Base-by-base conservation (phyloP, 805 yeast genomes). In the Wilhelminamyces savonicus region DNA sequence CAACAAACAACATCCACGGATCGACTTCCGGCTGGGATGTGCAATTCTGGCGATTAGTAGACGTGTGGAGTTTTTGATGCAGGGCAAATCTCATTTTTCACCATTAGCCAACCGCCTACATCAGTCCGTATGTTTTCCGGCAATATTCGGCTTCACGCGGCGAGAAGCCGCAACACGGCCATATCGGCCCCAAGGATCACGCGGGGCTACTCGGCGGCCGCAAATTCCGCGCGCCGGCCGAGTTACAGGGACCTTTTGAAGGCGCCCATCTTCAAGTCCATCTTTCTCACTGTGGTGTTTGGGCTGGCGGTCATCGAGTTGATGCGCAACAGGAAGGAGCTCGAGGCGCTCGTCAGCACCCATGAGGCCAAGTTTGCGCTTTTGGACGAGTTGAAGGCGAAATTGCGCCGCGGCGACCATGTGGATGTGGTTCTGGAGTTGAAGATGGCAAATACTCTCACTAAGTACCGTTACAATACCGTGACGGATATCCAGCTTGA, bases 281-380 rank as follows among this genome's bases (percentile, higher is more conserved):
- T 62, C 7, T 34, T 62, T 13, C 50, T 62, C 24, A 54, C 66
- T 4, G 32, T 64, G 12, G 39, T 62, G 9, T 59, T 65, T 39
- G 68, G 69, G 5, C 59, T 76, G 3, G 64, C 65, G 4, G 72
- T 67, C 4, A 57, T 72, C 21, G 74, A 72, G 34, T 56, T 66
- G 24, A 66, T 69, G 58, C 54, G 65, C 27, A 65, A 56, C 32
- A 54, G 69, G 25, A 68, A 65, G 34, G 58, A 59, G 21, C 41
- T 54, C n/a, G 76, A 70, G 20, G 56, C 55, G 16, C 41, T 71
- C 24, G 52, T 51, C 18, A 61, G 59, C 18, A 59, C 59, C 13
- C 69, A 69, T 38, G 40, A 42, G 7, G 45, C 62, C 21, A 61
- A 67, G 39, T 53, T 57, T 29, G 31, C 26, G 3, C 49, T 62